These are phyloP conservation scores for Papilionanthe hybrid DNA, from an alignment of 116 monocot species.

Conservation along the genomic window DNA sequence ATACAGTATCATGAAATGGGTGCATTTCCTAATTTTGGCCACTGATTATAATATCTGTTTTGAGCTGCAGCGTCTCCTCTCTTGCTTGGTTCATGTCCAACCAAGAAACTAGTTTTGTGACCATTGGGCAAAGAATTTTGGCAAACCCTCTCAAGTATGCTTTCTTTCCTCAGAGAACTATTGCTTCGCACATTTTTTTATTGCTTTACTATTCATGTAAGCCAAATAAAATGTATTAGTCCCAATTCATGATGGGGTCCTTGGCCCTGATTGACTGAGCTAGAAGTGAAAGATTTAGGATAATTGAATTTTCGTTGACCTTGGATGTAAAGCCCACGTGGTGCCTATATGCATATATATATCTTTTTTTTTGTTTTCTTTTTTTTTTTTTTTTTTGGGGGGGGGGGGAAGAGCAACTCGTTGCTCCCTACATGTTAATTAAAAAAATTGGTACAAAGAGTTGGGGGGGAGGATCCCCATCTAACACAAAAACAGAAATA, in stretches of 20 bases:
- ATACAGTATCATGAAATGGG: not conserved
- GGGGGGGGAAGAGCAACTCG: no score
- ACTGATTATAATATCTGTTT: not conserved
- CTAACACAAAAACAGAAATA: no score
- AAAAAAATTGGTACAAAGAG: no score
- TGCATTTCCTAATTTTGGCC: not conserved
- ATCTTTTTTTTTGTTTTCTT: no score
- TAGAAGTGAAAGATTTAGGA: no score
- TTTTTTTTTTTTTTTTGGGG: no score
- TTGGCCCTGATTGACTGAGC: not conserved
- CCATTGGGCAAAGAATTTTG: conserved; percentile 88
- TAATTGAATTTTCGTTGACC: not conserved
- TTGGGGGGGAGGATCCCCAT: no score
- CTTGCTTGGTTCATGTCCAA: conserved; percentile 99
- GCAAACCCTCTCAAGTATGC: conserved; percentile 87
- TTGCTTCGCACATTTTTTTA: not conserved
- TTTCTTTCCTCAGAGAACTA: conserved; percentile 5
- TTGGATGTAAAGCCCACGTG: not conserved
- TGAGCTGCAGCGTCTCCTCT: conserved; percentile 81
- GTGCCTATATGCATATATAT: no score
- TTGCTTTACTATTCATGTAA: not conserved
- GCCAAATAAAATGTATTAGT: not conserved
- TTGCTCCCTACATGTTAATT: no score
- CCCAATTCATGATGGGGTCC: not conserved
- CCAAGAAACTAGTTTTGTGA: conserved; percentile 96